Percentiles rank a stretch among this genome's conserved stretches.
Evolutionary conservation across 177 flowering plant species (phyloP).

Genomic region (Vitis hybrid): DNA sequence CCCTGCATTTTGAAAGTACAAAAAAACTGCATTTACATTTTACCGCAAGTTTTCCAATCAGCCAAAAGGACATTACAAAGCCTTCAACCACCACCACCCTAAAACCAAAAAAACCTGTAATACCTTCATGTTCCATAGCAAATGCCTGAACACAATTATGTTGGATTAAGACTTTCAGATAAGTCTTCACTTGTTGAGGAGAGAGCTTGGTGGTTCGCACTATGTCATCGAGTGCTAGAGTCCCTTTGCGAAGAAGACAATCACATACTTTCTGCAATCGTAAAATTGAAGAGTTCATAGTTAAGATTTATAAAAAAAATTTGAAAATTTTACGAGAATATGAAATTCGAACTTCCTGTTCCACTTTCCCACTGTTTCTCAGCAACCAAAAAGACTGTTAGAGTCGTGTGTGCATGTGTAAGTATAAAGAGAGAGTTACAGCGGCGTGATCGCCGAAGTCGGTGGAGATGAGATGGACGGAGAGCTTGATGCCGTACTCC

Average conservation of each 20-base stretch:
- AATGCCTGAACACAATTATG: slow-evolving; percentile 79
- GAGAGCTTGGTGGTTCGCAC: slow-evolving; percentile 37
- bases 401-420: background rate
- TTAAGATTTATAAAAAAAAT: background rate
- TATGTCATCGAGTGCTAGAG: slow-evolving; percentile 34
- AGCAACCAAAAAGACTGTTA: too few relatives aligned
- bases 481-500: slow-evolving; percentile 50
- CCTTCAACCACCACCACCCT: too few relatives aligned
- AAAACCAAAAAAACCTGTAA: background rate
- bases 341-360: too few relatives aligned
- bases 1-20: too few relatives aligned
- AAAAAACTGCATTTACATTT: too few relatives aligned
- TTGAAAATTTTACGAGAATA: background rate
- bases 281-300: background rate
- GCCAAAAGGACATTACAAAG: too few relatives aligned
- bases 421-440: slow-evolving; percentile 30
- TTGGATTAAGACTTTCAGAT: slow-evolving; percentile 61
- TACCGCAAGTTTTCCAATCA: too few relatives aligned
- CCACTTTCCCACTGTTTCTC: too few relatives aligned
- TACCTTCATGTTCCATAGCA: slow-evolving; percentile 39
- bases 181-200: slow-evolving; percentile 37
- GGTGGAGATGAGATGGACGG: slow-evolving; percentile 43
- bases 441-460: slow-evolving; percentile 60
- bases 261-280: slow-evolving; percentile 56
- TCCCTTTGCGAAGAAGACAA: slow-evolving; percentile 58